Evolutionary conservation across 208 protist species (phyloP).

Genomic region (Leishmania amazonensis): DNA sequence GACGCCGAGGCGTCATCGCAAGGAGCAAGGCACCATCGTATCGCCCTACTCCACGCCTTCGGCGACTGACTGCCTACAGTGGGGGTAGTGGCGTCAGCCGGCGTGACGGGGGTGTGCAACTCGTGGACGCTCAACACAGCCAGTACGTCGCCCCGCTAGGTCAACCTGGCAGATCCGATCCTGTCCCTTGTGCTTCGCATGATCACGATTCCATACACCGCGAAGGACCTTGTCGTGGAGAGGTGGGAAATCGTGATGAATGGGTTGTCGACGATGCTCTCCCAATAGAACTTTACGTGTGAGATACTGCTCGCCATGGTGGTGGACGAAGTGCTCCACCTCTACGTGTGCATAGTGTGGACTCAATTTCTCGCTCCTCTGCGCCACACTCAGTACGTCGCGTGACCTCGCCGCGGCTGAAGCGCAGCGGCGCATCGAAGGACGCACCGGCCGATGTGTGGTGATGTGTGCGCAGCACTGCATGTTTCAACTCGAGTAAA

Average conservation of each 20-base stretch:
- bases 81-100: conserved; percentile 14
- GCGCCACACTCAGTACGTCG: conserved; percentile 18
- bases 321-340: conserved; percentile 23
- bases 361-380: conserved; percentile 19
- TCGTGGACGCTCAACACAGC: conserved; percentile 19
- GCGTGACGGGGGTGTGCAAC: conserved; percentile 17
- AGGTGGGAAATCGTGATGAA: conserved; percentile 25
- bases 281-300: conserved; percentile 17
- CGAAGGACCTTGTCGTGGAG: conserved; percentile 21
- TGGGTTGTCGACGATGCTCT: conserved; percentile 22
- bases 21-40: conserved; percentile 21
- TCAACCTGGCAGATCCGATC: conserved; percentile 22
- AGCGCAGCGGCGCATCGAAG: conserved; percentile 20
- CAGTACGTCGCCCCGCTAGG: conserved; percentile 25
- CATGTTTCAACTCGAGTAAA: conserved; percentile 23
- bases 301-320: conserved; percentile 6
- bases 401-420: conserved; percentile 9
- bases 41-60: conserved; percentile 28
- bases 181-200: conserved; percentile 15
- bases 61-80: conserved; percentile 22
- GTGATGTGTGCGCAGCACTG: conserved; percentile 27
- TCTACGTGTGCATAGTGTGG: conserved; percentile 20
- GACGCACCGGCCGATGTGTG: conserved; percentile 23
- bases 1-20: conserved; percentile 21
- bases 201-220: conserved; percentile 26